These are phyloP conservation scores for Myxozyma lipomycoides DNA, from an alignment of 805 yeast species.

Conservation along the genomic window DNA sequence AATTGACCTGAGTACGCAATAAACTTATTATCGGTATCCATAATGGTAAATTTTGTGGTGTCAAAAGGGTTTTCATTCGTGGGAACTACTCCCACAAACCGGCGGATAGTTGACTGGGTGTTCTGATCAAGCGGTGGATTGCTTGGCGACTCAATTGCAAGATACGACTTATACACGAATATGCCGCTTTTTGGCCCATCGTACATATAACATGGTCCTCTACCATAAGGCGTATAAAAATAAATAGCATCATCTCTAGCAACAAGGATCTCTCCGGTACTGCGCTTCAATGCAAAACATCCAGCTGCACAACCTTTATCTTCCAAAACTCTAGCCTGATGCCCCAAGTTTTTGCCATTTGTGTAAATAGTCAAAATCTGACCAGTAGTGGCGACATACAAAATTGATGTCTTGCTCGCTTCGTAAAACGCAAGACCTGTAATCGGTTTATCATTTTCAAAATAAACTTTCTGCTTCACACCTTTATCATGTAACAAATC, in stretches of 20 bases:
- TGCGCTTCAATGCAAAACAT: constrained; percentile 39
- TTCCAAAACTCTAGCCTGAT: constrained; percentile 51
- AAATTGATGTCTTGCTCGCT: constrained; percentile 44
- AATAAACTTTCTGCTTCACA: constrained; percentile 75
- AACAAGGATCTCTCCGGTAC: constrained; percentile 53
- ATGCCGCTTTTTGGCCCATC: constrained; percentile 55
- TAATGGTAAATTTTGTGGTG: constrained; percentile 57
- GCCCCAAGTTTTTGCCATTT: constrained; percentile 70
- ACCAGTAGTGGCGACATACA: constrained; percentile 73
- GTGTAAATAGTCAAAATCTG: constrained; percentile 69
- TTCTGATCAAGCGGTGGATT: constrained; percentile 30
- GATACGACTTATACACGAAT: constrained; percentile 50
- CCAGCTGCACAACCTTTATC: constrained; percentile 47
- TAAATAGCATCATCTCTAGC: constrained; percentile 62
- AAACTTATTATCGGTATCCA: constrained; percentile 67
- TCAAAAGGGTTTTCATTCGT: constrained; percentile 31
- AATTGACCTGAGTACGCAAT: constrained; percentile 66
- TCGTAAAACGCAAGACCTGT: constrained; percentile 64
- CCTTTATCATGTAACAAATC: constrained; percentile 87
- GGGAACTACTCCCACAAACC: constrained; percentile 34
- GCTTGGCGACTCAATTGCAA: constrained; percentile 57
- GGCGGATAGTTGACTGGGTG: constrained; percentile 21
- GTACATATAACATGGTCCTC: constrained; percentile 49
- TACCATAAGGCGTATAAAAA: constrained; percentile 55
- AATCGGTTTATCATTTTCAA: constrained; percentile 71